These are phyloP conservation scores for Hypericum perforatum DNA, from an alignment of 345 rosid species.

Conservation along the genomic window DNA sequence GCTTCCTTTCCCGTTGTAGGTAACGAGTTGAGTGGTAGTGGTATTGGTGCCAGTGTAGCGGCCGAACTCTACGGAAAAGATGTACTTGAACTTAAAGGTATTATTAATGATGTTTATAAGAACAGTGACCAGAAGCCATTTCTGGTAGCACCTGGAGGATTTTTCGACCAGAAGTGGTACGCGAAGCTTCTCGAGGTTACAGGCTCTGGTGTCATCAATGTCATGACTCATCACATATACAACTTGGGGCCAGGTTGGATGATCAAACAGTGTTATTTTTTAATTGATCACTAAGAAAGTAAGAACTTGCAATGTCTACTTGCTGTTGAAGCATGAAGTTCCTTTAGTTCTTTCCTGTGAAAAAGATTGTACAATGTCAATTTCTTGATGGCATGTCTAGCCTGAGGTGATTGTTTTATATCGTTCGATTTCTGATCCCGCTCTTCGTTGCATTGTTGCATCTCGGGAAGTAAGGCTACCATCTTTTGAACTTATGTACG, in stretches of 20 bases:
- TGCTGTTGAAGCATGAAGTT: too few relatives aligned
- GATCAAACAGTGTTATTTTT: too few relatives aligned
- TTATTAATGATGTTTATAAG: conserved; percentile 47
- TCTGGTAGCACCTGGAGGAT: conserved; percentile 89
- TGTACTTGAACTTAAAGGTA: conserved; percentile 41
- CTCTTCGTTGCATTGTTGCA: too few relatives aligned
- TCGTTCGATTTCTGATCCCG: too few relatives aligned
- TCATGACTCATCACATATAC: conserved; percentile 85
- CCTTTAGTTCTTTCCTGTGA: too few relatives aligned
- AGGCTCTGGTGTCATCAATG: conserved; percentile 49
- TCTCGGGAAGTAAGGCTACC: not conserved
- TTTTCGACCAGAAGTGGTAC: conserved; percentile 65
- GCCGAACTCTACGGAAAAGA: conserved; percentile 81
- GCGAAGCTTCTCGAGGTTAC: conserved; percentile 64
- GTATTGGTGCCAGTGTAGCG: conserved; percentile 67
- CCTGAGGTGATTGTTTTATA: too few relatives aligned
- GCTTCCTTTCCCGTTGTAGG: conserved; percentile 34
- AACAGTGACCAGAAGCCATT: conserved; percentile 43
- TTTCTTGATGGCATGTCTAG: too few relatives aligned
- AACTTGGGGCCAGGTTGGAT: conserved; percentile 77
- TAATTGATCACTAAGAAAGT: too few relatives aligned
- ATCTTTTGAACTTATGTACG: conserved; percentile 5
- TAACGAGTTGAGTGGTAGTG: conserved; percentile 82
- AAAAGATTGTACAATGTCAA: too few relatives aligned
- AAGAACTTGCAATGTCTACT: too few relatives aligned